phyloP scores from a whole-genome alignment of 768 basidiomycete genomes.

The Calocera cornea region DNA sequence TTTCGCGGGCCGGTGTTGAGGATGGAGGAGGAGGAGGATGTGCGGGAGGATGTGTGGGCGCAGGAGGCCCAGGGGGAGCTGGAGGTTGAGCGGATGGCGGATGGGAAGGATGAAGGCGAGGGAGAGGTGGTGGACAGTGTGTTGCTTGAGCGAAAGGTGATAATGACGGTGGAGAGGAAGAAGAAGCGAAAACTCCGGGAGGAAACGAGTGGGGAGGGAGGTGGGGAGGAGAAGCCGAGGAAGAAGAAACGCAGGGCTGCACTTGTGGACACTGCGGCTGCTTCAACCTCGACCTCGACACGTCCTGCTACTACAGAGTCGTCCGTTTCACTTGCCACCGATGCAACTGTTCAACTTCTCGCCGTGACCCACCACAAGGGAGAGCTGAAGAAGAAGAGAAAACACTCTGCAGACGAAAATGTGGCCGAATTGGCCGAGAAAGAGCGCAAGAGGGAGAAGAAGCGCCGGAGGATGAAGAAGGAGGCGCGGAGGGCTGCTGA shows the following conservation, averaged over 20 bases:
- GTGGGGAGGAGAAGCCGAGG: background rate
- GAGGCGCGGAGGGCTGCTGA: background rate
- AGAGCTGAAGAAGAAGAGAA: background rate
- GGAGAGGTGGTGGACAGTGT: background rate
- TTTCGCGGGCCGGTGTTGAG: constrained; percentile 52
- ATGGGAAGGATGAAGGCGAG: constrained; percentile 16
- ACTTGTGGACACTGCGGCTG: no score
- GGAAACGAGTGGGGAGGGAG: background rate
- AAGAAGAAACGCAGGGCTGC: background rate
- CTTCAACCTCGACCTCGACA: no score
- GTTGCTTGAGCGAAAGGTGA: background rate
- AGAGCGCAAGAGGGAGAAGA: background rate
- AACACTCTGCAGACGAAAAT: background rate
- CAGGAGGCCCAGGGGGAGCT: background rate
- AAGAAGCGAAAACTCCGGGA: background rate
- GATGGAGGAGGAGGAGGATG: constrained; percentile 8
- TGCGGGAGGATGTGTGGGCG: background rate
- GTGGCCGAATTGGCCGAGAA: background rate
- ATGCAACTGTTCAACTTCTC: no score
- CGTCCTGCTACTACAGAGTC: no score
- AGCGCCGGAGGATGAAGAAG: background rate
- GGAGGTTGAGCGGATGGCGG: constrained; percentile 8
- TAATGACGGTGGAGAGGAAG: background rate
- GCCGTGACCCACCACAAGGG: background rate
- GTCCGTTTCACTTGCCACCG: background rate